Evolutionary conservation across 1,284 basidiomycete genomes (phyloP).

Genomic region (Wolfiporia cocos): DNA sequence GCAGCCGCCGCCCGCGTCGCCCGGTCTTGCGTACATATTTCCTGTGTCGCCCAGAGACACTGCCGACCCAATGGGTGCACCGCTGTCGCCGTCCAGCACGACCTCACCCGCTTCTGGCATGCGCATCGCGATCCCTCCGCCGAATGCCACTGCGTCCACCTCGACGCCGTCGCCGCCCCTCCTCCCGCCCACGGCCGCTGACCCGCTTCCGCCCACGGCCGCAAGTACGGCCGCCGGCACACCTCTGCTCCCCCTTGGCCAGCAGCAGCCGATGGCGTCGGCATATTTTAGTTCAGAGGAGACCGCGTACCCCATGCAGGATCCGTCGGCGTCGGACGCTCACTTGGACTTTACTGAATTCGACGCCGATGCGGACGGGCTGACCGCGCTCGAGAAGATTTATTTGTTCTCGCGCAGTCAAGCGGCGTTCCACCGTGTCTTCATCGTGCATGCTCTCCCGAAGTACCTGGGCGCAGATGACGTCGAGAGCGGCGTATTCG

Average conservation of each 20-base stretch:
- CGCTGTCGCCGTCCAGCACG: conserved; percentile 8
- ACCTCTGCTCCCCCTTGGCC: neutral
- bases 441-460: conserved; percentile 79
- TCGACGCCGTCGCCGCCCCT: conserved; percentile 19
- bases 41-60: neutral
- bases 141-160: conserved; percentile 15
- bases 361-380: conserved; percentile 72
- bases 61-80: neutral
- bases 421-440: conserved; percentile 78
- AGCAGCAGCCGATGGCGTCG: neutral
- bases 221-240: conserved; percentile 1
- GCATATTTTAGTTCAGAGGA: conserved; percentile 6
- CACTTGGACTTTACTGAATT: conserved; percentile 32
- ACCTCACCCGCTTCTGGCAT: conserved; percentile 11
- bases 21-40: conserved; percentile 2
- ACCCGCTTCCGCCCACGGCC: conserved; percentile 6
- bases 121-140: conserved; percentile 19
- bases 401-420: conserved; percentile 90
- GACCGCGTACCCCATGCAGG: conserved; percentile 7
- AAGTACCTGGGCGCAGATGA: conserved; percentile 17
- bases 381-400: conserved; percentile 87
- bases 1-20: conserved; percentile 9
- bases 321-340: conserved; percentile 14
- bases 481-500: conserved; percentile 41
- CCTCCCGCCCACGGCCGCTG: conserved; percentile 9